phyloP scores from a whole-genome alignment of 805 yeast species.

The Yarrowia porcina region DNA sequence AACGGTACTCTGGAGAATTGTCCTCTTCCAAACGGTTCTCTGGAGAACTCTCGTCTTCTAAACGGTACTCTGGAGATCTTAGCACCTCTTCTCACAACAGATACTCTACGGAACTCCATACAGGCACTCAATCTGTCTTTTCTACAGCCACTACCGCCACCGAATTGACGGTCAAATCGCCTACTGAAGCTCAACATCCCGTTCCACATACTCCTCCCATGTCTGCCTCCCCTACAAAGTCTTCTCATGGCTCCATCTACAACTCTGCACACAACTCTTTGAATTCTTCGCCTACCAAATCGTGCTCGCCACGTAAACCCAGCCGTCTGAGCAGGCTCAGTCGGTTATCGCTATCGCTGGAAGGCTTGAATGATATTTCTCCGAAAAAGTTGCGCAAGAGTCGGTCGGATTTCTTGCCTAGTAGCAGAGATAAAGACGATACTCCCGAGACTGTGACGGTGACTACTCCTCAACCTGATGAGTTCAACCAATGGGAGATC shows the following conservation, averaged over 20 bases:
- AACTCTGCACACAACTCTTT: constrained; percentile 1
- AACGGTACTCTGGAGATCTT: not conserved
- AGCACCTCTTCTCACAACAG: not conserved
- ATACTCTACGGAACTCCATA: not conserved
- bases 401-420: not conserved
- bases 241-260: constrained; percentile 12
- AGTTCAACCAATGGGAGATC: constrained; percentile 26
- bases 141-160: not conserved
- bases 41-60: too few relatives aligned
- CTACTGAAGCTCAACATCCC: not conserved
- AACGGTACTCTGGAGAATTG: too few relatives aligned
- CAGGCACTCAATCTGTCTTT: constrained; percentile 5
- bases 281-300: constrained; percentile 1
- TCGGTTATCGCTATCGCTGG: not conserved
- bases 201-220: not conserved
- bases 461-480: constrained; percentile 2
- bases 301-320: constrained; percentile 4
- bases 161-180: not conserved
- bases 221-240: not conserved
- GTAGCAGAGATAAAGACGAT: not conserved
- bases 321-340: constrained; percentile 17
- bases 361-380: constrained; percentile 6
- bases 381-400: constrained; percentile 18
- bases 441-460: not conserved
- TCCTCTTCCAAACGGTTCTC: too few relatives aligned